A percentile compares a stretch with the other conserved stretches of the same genome.
Evolutionary conservation across 2,329 filamentous ascomycete species (phyloP).

Genomic region (Sclerotinia sclerotiorum): DNA sequence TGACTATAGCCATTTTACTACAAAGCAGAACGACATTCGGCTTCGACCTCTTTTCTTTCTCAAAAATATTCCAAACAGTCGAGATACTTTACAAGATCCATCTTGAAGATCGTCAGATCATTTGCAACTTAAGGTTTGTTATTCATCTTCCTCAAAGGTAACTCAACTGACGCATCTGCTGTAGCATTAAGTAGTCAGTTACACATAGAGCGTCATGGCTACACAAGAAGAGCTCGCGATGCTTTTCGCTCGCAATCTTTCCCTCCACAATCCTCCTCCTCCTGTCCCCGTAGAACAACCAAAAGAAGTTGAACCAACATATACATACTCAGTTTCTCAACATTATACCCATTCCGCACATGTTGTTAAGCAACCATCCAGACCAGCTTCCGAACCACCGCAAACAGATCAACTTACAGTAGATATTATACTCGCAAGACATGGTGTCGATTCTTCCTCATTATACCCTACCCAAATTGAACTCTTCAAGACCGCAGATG

Average conservation of each 20-base stretch:
- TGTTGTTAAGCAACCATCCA: conserved; percentile 48
- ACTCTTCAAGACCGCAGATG: conserved; percentile 74
- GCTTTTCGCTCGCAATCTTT: conserved; percentile 76
- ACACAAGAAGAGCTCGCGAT: conserved; percentile 79
- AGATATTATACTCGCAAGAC: conserved; percentile 59
- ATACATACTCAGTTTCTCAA: conserved; percentile 73
- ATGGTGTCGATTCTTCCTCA: conserved; percentile 68
- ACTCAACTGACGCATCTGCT: conserved; percentile 4
- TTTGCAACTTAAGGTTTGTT: conserved; percentile 39
- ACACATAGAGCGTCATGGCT: conserved; percentile 48
- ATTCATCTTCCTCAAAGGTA: conserved; percentile 26
- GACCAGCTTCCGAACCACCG: conserved; percentile 53
- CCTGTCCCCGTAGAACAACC: conserved; percentile 40
- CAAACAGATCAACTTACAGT: conserved; percentile 51
- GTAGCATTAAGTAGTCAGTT: not conserved
- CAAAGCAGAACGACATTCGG: conserved; percentile 31
- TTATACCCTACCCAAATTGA: conserved; percentile 74
- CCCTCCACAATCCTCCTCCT: conserved; percentile 47
- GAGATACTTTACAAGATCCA: conserved; percentile 34
- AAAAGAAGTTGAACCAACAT: conserved; percentile 45
- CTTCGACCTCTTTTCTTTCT: conserved; percentile 18
- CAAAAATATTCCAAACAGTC: not conserved
- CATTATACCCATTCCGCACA: conserved; percentile 85
- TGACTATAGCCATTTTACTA: conserved; percentile 36
- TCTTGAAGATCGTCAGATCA: conserved; percentile 30